Evolutionary conservation across 352 stramenopile genomes (phyloP), one percentile per base, ranked within the genome.

Genomic region (Phytophthora sp.): DNA sequence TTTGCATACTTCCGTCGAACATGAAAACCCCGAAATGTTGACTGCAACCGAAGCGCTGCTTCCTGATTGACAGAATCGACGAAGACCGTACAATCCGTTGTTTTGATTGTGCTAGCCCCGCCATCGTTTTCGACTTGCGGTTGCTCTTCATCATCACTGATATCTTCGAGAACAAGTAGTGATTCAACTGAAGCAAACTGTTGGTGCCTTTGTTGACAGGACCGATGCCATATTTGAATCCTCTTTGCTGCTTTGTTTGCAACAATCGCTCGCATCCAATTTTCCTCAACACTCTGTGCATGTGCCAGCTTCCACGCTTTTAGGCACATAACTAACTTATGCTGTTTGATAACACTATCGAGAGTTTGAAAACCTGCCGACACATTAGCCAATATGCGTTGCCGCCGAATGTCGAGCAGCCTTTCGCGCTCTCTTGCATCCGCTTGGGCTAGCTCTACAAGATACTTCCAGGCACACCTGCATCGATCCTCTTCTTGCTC

Each of bases 1-100:
- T 85, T 77, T 15, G 74, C 69, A 51, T 89, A 89, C 52, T 88
- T 91, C 7, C 79, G 72, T 4, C 84, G 78, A 5, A 91, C 75
- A 39, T 82, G 66, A 49, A 89, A 91, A 8, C 84, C 84, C 18
- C 84, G 77, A 44, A 86, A 91, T n/a, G 74, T 79, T 3, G 84
- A 91, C 58, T 92, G 84, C 13, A 92, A 66, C 11, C 77, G 49
- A 35, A 62, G 74, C 10, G 79, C 84, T 3, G 84, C 84, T 11
- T 66, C 44, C 3, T 65, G 65, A 34, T n/a, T 64, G n/a, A n/a
- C n/a, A n/a, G n/a, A n/a, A n/a, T n/a, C n/a, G n/a, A n/a, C n/a
- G n/a, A n/a, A n/a, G n/a, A n/a, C n/a, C n/a, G n/a, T n/a, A n/a
- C n/a, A n/a, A n/a, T n/a, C n/a, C n/a, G n/a, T n/a, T n/a, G 27